Evolutionary conservation across 2,329 filamentous ascomycete species (phyloP).

Genomic region (Epichloe aotearoae): DNA sequence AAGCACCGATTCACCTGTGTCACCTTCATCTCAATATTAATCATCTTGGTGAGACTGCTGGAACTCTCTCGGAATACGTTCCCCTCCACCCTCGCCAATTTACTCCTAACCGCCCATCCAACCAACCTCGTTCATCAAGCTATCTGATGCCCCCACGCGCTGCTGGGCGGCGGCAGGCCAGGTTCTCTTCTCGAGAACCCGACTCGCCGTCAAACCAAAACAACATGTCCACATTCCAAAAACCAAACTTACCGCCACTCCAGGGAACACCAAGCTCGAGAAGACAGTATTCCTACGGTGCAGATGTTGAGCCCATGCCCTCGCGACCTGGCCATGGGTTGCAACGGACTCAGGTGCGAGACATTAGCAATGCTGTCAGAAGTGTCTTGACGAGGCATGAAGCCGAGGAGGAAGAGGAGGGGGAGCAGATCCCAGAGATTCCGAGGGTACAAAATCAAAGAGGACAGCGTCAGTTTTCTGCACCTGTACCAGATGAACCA

Average conservation of each 20-base stretch:
- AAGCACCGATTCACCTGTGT: neutral
- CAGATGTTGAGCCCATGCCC: constrained; percentile 21
- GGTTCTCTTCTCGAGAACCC: constrained; percentile 4
- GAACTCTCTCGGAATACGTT: neutral
- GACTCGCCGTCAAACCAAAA: constrained; percentile 4
- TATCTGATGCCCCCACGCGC: constrained; percentile 9
- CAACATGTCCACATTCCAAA: constrained; percentile 8
- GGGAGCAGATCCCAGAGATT: constrained; percentile 3
- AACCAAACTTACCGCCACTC: constrained; percentile 14
- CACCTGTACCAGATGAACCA: constrained; percentile 11
- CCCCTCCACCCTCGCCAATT: neutral
- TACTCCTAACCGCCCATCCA: neutral
- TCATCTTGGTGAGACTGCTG: neutral
- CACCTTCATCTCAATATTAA: neutral
- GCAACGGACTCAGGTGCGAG: constrained; percentile 9
- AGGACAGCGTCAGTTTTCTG: neutral
- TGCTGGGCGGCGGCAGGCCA: constrained; percentile 3
- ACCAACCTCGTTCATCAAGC: neutral
- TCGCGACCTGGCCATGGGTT: constrained; percentile 8
- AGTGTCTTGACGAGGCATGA: constrained; percentile 12
- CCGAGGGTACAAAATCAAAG: neutral
- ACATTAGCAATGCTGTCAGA: constrained; percentile 17
- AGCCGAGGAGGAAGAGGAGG: constrained; percentile 7
- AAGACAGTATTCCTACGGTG: constrained; percentile 26
- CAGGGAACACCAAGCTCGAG: constrained; percentile 22